Evolutionary conservation across 2,329 filamentous ascomycete genomes (phyloP).

Genomic region (Amauroascus verrucosus): DNA sequence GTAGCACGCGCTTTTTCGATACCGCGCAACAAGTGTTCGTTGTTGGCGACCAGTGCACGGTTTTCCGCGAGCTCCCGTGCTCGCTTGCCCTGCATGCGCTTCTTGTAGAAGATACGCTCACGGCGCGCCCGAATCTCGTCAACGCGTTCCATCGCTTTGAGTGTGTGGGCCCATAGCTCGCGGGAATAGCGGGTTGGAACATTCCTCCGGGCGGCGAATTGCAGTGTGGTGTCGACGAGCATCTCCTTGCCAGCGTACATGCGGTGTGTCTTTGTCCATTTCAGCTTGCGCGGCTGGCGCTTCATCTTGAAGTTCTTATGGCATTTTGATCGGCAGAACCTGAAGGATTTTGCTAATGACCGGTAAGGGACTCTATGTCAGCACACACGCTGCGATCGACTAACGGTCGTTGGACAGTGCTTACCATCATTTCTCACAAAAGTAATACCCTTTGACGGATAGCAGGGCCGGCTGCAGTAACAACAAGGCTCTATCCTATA

Average conservation of each 20-base stretch:
- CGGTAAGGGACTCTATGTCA: neutral
- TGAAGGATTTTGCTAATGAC: constrained; percentile 33
- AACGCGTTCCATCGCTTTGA: constrained; percentile 86
- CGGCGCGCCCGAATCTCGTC: constrained; percentile 71
- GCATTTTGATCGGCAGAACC: constrained; percentile 58
- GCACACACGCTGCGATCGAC: no score
- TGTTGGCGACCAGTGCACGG: constrained; percentile 78
- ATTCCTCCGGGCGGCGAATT: constrained; percentile 87
- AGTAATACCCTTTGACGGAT: constrained; percentile 55
- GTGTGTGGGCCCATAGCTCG: constrained; percentile 73
- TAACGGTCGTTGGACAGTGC: neutral
- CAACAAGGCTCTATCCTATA: constrained; percentile 52
- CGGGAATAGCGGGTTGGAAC: constrained; percentile 92
- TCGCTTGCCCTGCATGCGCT: constrained; percentile 78
- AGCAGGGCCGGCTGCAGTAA: constrained; percentile 59
- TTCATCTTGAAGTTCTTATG: constrained; percentile 91
- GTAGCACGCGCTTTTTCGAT: constrained; percentile 42
- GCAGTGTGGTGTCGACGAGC: constrained; percentile 88
- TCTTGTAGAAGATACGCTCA: constrained; percentile 88
- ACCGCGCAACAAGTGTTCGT: constrained; percentile 69
- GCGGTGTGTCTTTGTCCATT: constrained; percentile 93
- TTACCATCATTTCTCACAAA: constrained; percentile 54
- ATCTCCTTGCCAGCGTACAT: constrained; percentile 73
- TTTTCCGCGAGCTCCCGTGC: constrained; percentile 63
- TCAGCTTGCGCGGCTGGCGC: constrained; percentile 91